These are phyloP conservation scores for Asterella californica DNA, from an alignment of 225 moss, liverwort and hornwort genomes.

Conservation along the genomic window DNA sequence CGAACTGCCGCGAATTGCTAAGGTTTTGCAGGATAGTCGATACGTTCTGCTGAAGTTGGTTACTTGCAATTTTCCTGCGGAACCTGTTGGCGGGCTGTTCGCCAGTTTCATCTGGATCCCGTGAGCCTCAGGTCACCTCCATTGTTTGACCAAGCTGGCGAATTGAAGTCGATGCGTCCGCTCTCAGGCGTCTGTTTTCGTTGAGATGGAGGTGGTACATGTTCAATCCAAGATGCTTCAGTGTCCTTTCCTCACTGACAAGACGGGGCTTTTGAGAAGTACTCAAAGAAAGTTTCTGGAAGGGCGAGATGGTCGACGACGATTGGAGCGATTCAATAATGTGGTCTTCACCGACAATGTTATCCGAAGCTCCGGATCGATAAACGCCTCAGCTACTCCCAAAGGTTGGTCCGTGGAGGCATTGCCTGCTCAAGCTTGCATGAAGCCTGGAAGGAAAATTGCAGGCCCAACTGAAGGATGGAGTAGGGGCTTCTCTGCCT, in stretches of 20 bases:
- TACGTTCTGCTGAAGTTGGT: neutral
- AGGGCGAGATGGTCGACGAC: neutral
- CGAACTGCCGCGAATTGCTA: neutral
- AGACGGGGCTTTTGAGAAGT: no score
- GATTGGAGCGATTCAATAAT: neutral
- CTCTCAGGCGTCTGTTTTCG: neutral
- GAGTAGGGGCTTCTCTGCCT: constrained; percentile 13
- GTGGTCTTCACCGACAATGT: neutral
- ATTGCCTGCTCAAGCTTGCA: neutral
- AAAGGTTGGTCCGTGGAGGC: no score
- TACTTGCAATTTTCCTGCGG: no score
- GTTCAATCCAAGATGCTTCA: constrained; percentile 16
- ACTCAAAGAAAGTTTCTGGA: neutral
- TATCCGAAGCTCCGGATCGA: neutral
- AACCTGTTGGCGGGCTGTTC: no score
- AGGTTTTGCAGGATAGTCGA: neutral
- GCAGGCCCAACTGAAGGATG: neutral
- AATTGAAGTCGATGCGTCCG: neutral
- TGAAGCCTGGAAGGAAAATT: neutral
- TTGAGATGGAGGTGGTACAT: constrained; percentile 15
- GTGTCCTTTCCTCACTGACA: constrained; percentile 3
- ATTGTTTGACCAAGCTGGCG: neutral
- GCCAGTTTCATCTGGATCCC: neutral
- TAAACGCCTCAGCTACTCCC: neutral
- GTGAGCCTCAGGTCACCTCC: neutral